Percentiles rank a stretch among this genome's conserved stretches.
Conservation (phyloP, 2,329 filamentous ascomycete species). For the Aspergillus versicolor region DNA sequence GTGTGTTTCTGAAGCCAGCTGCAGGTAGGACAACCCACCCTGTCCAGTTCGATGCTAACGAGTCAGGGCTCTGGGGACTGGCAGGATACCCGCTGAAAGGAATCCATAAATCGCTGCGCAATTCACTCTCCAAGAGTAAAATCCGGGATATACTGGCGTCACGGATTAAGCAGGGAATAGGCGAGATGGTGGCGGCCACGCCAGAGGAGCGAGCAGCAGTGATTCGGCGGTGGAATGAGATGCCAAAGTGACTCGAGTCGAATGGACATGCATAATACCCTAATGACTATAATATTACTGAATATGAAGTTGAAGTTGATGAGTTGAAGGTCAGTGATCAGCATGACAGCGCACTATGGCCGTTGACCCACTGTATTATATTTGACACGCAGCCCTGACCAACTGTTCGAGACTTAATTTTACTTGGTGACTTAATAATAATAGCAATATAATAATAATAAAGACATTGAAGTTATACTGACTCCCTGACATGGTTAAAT, state of each 20-base stretch:
- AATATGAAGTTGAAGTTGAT: too few species aligned
- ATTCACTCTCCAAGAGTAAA: constrained; percentile 26
- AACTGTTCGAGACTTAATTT: too few species aligned
- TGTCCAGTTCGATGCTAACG: background rate
- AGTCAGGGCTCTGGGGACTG: constrained; percentile 29
- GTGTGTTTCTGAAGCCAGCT: constrained; percentile 76
- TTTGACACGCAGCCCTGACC: too few species aligned
- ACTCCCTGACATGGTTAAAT: too few species aligned
- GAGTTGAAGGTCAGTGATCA: too few species aligned
- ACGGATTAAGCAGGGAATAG: constrained; percentile 28
- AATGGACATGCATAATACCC: background rate
- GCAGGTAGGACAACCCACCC: constrained; percentile 55
- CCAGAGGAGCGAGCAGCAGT: constrained; percentile 23
- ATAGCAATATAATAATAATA: too few species aligned
- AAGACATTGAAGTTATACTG: too few species aligned
- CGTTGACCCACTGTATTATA: too few species aligned
- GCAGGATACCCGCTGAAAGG: constrained; percentile 33
- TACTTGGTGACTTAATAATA: too few species aligned
- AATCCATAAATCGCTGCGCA: constrained; percentile 30
- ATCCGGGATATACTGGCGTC: constrained; percentile 27
- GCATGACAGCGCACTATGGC: too few species aligned
- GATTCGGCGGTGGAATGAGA: constrained; percentile 20
- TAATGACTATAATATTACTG: too few species aligned
- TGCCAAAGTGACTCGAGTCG: background rate
- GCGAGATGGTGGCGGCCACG: constrained; percentile 25